Conservation (phyloP, 176 grass and related monocot genomes). For the Oryza glumipatula region DNA sequence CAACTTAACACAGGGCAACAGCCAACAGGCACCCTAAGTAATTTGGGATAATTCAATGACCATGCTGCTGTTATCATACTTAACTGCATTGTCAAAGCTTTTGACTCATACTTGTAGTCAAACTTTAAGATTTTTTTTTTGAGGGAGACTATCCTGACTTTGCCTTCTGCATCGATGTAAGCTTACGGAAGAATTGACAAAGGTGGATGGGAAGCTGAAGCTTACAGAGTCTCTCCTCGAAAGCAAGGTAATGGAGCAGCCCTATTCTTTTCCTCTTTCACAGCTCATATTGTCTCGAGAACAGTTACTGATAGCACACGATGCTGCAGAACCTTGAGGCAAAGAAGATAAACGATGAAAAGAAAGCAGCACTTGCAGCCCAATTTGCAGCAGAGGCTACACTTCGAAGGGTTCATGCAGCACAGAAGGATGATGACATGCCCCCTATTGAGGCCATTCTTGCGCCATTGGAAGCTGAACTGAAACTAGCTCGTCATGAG, state of each 20-base stretch:
- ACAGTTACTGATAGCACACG: background rate
- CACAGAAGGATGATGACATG: constrained; percentile 98
- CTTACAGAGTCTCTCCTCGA: constrained; percentile 94
- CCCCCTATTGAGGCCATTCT: constrained; percentile 98
- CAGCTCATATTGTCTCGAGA: background rate
- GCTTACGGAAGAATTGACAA: constrained; percentile 91
- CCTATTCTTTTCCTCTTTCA: background rate
- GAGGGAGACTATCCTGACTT: constrained; percentile 34
- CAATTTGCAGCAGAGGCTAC: constrained; percentile 98
- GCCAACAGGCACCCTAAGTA: background rate
- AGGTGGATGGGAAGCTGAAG: constrained; percentile 93
- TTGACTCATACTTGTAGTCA: background rate
- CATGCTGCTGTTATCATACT: constrained; percentile 5
- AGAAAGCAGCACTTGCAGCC: constrained; percentile 81
- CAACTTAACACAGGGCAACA: background rate
- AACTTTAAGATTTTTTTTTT: background rate
- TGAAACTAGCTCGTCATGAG: constrained; percentile 84
- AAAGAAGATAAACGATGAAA: constrained; percentile 97
- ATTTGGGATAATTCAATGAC: background rate
- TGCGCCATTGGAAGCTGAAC: constrained; percentile 91
- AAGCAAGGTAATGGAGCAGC: constrained; percentile 62
- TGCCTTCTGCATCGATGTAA: constrained; percentile 61
- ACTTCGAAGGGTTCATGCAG: constrained; percentile 91
- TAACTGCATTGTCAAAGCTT: constrained; percentile 5
- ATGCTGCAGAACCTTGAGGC: constrained; percentile 83